phyloP scores from a whole-genome alignment of 345 rosid genomes.

The Durio zibethinus region DNA sequence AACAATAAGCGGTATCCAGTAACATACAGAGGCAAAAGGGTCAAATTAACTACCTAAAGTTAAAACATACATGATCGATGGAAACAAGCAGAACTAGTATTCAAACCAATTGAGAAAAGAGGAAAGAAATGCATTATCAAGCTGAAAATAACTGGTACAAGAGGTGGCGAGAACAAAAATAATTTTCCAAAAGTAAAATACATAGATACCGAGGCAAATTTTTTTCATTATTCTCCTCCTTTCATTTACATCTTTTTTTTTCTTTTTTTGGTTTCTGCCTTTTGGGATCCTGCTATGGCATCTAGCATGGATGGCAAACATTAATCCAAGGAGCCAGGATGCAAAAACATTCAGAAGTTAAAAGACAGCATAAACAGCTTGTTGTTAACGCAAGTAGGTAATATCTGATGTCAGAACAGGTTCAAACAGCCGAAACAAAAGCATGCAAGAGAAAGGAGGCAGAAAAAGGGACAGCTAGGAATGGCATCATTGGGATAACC shows the following conservation, averaged over 20 bases:
- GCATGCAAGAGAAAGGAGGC: not conserved
- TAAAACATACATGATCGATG: not conserved
- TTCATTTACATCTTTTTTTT: no score
- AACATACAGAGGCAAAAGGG: not conserved
- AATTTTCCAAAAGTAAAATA: not conserved
- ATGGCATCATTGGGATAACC: not conserved
- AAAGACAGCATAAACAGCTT: not conserved
- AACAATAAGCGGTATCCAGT: not conserved
- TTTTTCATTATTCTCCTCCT: not conserved
- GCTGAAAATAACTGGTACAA: not conserved
- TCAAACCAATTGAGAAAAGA: not conserved
- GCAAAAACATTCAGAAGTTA: not conserved
- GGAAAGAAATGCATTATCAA: not conserved
- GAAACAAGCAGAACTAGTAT: not conserved
- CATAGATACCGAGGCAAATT: not conserved
- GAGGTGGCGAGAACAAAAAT: not conserved
- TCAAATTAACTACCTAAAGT: not conserved
- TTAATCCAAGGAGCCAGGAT: not conserved
- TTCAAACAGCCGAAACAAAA: not conserved
- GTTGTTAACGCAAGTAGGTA: not conserved
- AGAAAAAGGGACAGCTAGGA: not conserved
- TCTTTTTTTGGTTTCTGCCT: not conserved
- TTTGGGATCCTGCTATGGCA: not conserved
- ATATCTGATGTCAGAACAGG: not conserved
- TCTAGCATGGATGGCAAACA: not conserved